phyloP scores from a whole-genome alignment of 2,329 filamentous ascomycete species.

The Aspergillus felis region DNA sequence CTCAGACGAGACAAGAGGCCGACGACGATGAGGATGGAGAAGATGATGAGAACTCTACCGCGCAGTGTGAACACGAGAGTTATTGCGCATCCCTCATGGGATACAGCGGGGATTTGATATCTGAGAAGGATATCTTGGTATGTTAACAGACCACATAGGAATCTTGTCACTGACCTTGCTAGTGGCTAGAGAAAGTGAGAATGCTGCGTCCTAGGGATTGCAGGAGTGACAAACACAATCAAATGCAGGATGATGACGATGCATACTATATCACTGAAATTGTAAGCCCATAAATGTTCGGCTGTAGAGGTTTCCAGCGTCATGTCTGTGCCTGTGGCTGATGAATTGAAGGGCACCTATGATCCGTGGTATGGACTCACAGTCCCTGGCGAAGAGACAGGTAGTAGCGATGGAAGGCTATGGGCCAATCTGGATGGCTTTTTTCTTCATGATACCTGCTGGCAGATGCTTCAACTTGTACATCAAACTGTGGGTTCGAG shows the following conservation, averaged over 20 bases:
- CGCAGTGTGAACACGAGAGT: neutral
- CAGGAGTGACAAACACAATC: neutral
- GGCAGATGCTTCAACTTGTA: neutral
- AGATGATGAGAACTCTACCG: neutral
- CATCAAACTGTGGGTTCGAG: neutral
- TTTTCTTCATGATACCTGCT: conserved; percentile 1
- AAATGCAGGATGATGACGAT: neutral
- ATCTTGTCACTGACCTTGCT: neutral
- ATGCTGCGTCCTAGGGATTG: neutral
- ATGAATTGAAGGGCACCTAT: neutral
- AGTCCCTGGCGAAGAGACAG: neutral
- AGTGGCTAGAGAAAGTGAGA: neutral
- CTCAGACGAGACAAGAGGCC: neutral
- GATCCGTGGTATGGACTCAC: neutral
- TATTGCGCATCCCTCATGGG: neutral
- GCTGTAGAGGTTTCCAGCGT: neutral
- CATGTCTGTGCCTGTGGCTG: neutral
- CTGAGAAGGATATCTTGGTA: neutral
- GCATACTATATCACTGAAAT: neutral
- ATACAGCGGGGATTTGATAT: neutral
- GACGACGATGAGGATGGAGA: neutral
- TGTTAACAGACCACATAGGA: neutral
- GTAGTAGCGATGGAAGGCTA: neutral
- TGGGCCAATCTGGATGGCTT: neutral
- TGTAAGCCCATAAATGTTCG: neutral